Evolutionary conservation across 192 early-diverging fungal genomes (phyloP).

Genomic region (Thamnidium elegans): DNA sequence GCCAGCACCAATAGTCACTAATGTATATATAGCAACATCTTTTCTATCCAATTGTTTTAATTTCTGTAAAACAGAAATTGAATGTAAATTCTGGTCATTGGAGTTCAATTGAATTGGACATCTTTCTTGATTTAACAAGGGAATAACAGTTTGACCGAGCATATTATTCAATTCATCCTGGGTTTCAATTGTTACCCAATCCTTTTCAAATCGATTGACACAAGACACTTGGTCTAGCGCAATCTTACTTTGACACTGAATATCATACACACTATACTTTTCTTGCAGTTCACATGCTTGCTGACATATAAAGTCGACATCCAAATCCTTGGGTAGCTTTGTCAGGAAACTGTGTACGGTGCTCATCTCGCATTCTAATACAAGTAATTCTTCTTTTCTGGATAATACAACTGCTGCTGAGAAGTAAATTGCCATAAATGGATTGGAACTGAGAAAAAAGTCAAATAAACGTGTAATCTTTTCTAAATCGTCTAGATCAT

Average conservation of each 20-base stretch:
- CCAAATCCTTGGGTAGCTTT: constrained; percentile 47
- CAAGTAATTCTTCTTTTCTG: constrained; percentile 39
- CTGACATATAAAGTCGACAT: constrained; percentile 39
- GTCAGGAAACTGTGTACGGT: constrained; percentile 48
- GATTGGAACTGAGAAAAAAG: constrained; percentile 48
- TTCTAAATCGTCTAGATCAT: constrained; percentile 44
- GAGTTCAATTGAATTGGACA: background rate
- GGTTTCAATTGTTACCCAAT: background rate
- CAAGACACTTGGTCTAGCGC: constrained; percentile 39
- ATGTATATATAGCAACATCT: constrained; percentile 4
- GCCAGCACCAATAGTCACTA: constrained; percentile 18
- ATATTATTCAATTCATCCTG: background rate
- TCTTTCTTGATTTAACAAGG: background rate
- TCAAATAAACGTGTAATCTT: constrained; percentile 50
- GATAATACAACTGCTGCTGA: constrained; percentile 47
- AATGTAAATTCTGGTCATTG: background rate
- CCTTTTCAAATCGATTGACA: constrained; percentile 28
- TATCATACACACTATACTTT: constrained; percentile 28
- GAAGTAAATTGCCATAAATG: constrained; percentile 49
- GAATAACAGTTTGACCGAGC: background rate
- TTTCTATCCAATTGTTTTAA: background rate
- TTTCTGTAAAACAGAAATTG: background rate
- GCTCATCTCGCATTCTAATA: constrained; percentile 42
- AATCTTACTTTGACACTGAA: constrained; percentile 37
- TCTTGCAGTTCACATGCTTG: constrained; percentile 38